A percentile compares a stretch with the other conserved stretches of the same genome.
These are phyloP conservation scores for Colletotrichum salicis DNA, from an alignment of 2,329 filamentous ascomycete genomes.

Conservation along the genomic window DNA sequence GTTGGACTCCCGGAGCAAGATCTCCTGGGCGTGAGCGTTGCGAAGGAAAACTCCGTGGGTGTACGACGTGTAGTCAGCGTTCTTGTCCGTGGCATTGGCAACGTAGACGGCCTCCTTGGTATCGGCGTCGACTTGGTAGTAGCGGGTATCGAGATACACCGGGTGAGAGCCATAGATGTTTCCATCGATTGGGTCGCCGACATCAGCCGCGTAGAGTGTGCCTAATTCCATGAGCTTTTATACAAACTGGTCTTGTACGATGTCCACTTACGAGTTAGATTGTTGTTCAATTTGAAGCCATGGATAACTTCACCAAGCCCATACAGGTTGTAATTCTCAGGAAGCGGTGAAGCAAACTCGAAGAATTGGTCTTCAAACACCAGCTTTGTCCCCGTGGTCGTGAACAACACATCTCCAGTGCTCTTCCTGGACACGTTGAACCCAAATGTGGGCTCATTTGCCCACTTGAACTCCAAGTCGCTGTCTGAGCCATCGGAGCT, in stretches of 20 bases:
- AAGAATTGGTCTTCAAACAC: slow-evolving; percentile 84
- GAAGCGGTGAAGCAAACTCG: slow-evolving; percentile 74
- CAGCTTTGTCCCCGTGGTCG: slow-evolving; percentile 70
- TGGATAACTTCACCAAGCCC: slow-evolving; percentile 81
- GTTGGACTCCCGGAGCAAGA: slow-evolving; percentile 70
- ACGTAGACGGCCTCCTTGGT: slow-evolving; percentile 63
- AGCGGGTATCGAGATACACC: slow-evolving; percentile 83
- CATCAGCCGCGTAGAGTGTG: slow-evolving; percentile 72
- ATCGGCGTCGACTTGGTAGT: slow-evolving; percentile 67
- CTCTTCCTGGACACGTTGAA: slow-evolving; percentile 71
- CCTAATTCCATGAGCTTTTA: slow-evolving; percentile 41
- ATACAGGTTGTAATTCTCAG: slow-evolving; percentile 79
- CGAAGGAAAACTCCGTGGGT: slow-evolving; percentile 83
- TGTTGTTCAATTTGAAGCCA: slow-evolving; percentile 76
- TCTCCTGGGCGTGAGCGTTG: slow-evolving; percentile 81
- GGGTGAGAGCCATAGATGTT: slow-evolving; percentile 84
- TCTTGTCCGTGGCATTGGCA: slow-evolving; percentile 61
- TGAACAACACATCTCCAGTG: slow-evolving; percentile 74
- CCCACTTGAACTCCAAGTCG: slow-evolving; percentile 66
- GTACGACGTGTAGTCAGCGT: slow-evolving; percentile 66
- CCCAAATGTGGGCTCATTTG: slow-evolving; percentile 69
- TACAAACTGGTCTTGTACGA: background rate
- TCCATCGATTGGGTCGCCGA: slow-evolving; percentile 69
- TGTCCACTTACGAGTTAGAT: slow-evolving; percentile 67
- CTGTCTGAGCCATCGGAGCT: slow-evolving; percentile 49